Percentiles rank a stretch among this genome's conserved stretches.
Conservation (phyloP, 2,329 filamentous ascomycete species). For the Drechslera avenae region DNA sequence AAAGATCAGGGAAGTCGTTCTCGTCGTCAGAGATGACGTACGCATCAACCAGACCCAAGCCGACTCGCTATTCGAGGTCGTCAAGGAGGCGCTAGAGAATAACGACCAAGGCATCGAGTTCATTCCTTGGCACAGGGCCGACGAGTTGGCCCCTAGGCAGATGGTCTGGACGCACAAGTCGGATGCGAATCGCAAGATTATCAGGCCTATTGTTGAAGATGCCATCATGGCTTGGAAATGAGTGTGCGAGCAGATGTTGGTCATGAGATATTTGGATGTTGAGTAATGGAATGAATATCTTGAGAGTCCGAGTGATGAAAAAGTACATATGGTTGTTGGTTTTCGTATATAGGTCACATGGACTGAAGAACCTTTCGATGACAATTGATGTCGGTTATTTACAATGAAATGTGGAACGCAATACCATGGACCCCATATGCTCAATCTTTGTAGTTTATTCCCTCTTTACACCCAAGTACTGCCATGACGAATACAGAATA, state of each 20-base stretch:
- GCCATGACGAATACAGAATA: too few relatives aligned
- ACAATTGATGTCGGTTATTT: too few relatives aligned
- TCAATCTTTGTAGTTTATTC: too few relatives aligned
- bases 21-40: constrained; percentile 53
- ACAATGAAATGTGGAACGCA: too few relatives aligned
- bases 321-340: too few relatives aligned
- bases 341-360: too few relatives aligned
- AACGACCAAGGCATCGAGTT: constrained; percentile 46
- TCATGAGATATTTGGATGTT: too few relatives aligned
- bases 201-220: constrained; percentile 54
- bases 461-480: too few relatives aligned
- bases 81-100: constrained; percentile 51
- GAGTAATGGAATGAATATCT: neutral
- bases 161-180: constrained; percentile 55
- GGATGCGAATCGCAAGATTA: constrained; percentile 52
- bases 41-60: constrained; percentile 53
- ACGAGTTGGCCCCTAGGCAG: constrained; percentile 51
- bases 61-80: constrained; percentile 49
- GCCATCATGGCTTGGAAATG: constrained; percentile 51
- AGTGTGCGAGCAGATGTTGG: neutral
- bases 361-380: too few relatives aligned
- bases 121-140: constrained; percentile 52
- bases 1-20: constrained; percentile 55
- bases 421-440: too few relatives aligned
- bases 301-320: neutral